Conservation (phyloP, 2,329 filamentous ascomycete genomes). For the Arthroderma uncinatum region DNA sequence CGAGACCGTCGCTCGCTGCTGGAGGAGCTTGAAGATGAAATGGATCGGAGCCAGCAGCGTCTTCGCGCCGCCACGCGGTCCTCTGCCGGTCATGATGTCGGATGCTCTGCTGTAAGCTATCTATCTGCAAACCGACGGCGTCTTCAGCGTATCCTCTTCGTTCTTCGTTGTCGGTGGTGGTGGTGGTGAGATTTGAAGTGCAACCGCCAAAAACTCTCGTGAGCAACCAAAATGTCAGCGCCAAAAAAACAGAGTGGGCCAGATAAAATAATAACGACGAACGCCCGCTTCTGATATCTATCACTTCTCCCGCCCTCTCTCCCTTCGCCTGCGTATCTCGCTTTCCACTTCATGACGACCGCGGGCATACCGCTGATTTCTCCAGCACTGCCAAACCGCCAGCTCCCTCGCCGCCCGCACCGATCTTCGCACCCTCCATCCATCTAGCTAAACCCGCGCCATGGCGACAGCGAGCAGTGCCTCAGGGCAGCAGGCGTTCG, state of each 20-base stretch:
- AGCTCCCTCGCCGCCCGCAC: constrained; percentile 1
- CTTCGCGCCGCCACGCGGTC: constrained; percentile 49
- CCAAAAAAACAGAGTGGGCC: neutral
- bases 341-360: neutral
- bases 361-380: neutral
- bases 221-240: neutral
- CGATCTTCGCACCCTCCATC: neutral
- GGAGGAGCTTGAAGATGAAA: constrained; percentile 89
- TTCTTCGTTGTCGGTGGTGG: too few species aligned
- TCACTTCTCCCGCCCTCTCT: neutral
- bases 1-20: constrained; percentile 69
- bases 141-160: too few species aligned
- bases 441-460: constrained; percentile 18
- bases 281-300: neutral
- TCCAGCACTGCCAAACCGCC: neutral
- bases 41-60: constrained; percentile 69
- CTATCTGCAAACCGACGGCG: too few species aligned
- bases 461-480: constrained; percentile 60
- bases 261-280: neutral
- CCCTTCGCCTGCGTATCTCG: neutral
- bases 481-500: constrained; percentile 56
- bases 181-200: neutral
- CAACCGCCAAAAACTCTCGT: neutral
- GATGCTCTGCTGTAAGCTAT: neutral
- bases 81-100: constrained; percentile 43